Evolutionary conservation across 805 yeast genomes (phyloP).

Genomic region (Pichia occidentalis): DNA sequence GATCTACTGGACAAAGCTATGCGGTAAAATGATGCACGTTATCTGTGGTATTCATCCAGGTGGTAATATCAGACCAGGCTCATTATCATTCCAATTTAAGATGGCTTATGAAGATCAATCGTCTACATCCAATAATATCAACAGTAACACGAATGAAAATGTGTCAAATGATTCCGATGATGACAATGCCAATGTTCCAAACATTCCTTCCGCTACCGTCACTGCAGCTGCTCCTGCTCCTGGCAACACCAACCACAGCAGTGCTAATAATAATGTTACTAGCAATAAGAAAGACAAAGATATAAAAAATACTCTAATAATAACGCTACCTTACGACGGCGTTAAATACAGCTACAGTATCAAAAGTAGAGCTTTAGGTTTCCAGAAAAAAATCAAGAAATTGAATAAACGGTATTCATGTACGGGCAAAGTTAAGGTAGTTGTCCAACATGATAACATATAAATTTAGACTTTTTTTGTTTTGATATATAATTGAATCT

Average conservation of each 20-base stretch:
- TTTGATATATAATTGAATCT: slow-evolving; percentile 1
- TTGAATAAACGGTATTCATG: slow-evolving; percentile 39
- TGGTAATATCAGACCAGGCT: slow-evolving; percentile 62
- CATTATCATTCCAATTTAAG: slow-evolving; percentile 39
- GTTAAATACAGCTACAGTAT: slow-evolving; percentile 55
- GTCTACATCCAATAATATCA: no score
- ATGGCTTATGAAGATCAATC: slow-evolving; percentile 13
- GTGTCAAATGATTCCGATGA: slow-evolving; percentile 13
- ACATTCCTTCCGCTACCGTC: no score
- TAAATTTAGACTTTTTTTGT: slow-evolving; percentile 1
- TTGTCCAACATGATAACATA: slow-evolving; percentile 36
- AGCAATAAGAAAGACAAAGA: slow-evolving; percentile 4
- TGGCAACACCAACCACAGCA: no score
- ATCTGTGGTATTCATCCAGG: slow-evolving; percentile 80
- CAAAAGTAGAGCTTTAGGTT: slow-evolving; percentile 47
- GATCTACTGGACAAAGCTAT: slow-evolving; percentile 67
- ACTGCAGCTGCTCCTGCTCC: no score
- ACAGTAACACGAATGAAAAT: slow-evolving; percentile 16
- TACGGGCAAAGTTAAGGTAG: slow-evolving; percentile 45
- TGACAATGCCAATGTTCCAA: no score
- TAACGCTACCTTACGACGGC: slow-evolving; percentile 41
- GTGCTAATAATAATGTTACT: slow-evolving; percentile 18
- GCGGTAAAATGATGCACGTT: slow-evolving; percentile 70
- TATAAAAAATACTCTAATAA: slow-evolving; percentile 25
- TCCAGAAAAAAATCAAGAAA: slow-evolving; percentile 56